These are phyloP conservation scores for Glycine latifolia DNA, from an alignment of 306 rosid genomes.

Conservation along the genomic window DNA sequence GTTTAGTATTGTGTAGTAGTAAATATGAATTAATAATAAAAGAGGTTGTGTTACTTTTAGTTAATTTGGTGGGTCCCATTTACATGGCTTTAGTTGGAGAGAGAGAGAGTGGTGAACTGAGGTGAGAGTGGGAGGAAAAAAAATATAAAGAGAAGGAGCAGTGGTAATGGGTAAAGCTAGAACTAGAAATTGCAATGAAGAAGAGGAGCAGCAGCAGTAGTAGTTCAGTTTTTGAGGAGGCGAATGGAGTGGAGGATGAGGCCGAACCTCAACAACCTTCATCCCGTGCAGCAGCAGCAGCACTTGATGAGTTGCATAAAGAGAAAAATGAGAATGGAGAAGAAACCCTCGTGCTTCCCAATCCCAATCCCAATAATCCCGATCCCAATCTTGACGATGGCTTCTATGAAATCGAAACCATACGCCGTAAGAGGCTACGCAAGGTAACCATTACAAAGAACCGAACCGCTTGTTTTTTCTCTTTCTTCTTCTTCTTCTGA, in stretches of 20 bases:
- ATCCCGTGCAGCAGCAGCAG: neutral
- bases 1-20: too few relatives aligned
- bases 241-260: neutral
- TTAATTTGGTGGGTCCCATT: neutral
- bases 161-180: neutral
- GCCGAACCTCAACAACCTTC: neutral
- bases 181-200: conserved; percentile 3
- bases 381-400: conserved; percentile 64
- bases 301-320: neutral
- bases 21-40: neutral
- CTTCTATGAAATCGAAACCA: conserved; percentile 80
- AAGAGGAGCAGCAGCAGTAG: neutral
- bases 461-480: neutral
- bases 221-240: neutral
- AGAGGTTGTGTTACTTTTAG: neutral
- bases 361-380: neutral
- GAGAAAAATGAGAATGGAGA: neutral
- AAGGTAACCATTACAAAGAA: conserved; percentile 55
- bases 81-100: neutral
- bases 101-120: too few relatives aligned
- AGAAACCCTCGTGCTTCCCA: conserved; percentile 35
- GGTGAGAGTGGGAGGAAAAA: too few relatives aligned
- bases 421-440: conserved; percentile 82
- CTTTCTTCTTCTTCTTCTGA: too few relatives aligned
- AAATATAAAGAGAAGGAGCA: neutral